These are phyloP conservation scores for Agrocybe pediades DNA, from an alignment of 768 basidiomycete genomes.

Conservation along the genomic window DNA sequence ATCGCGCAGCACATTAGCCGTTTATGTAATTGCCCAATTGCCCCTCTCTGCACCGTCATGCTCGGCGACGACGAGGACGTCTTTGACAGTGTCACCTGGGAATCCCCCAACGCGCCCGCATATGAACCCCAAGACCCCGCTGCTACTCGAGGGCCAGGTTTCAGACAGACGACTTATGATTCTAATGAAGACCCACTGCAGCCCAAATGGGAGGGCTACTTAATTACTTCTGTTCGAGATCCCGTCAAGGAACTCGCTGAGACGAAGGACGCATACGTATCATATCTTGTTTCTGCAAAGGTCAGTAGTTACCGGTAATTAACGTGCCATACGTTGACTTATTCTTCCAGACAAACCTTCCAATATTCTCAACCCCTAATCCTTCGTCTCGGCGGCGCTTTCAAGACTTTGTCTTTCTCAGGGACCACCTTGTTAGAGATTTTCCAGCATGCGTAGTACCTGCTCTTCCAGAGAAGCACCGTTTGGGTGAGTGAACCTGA, in stretches of 20 bases:
- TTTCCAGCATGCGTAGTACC: constrained; percentile 99
- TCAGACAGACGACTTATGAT: constrained; percentile 78
- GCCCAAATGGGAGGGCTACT: constrained; percentile 90
- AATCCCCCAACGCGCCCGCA: constrained; percentile 62
- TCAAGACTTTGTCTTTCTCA: constrained; percentile 95
- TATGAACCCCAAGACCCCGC: constrained; percentile 45
- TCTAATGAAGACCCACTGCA: constrained; percentile 75
- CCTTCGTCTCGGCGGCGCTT: constrained; percentile 87
- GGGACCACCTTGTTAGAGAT: constrained; percentile 84
- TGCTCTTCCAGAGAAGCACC: constrained; percentile 94
- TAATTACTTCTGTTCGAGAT: constrained; percentile 82
- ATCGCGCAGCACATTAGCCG: constrained; percentile 18
- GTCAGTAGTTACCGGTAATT: constrained; percentile 38
- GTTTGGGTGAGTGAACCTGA: constrained; percentile 61
- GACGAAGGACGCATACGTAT: constrained; percentile 96
- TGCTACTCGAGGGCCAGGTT: constrained; percentile 66
- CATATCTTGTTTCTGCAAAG: constrained; percentile 88
- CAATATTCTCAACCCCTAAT: constrained; percentile 76
- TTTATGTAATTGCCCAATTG: constrained; percentile 23
- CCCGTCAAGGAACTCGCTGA: constrained; percentile 96
- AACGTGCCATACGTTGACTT: constrained; percentile 1
- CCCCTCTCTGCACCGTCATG: constrained; percentile 47
- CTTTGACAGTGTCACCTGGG: constrained; percentile 92
- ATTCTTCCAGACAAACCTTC: constrained; percentile 76
- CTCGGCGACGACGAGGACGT: constrained; percentile 87